phyloP scores from a whole-genome alignment of 805 yeast genomes.

The Kazachstania taianensis region DNA sequence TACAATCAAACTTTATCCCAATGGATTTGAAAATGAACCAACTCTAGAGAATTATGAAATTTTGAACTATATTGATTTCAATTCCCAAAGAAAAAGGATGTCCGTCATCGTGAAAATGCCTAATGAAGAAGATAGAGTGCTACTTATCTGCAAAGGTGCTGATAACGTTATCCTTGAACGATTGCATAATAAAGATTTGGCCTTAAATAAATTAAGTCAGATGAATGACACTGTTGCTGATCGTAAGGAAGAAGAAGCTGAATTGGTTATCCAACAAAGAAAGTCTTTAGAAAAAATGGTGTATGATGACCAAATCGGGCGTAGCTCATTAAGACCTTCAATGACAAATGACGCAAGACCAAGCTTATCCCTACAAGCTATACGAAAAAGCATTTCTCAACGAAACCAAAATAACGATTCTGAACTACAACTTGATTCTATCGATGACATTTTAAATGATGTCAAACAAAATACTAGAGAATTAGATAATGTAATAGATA shows the following conservation, averaged over 20 bases:
- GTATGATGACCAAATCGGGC: conserved; percentile 16
- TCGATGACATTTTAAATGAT: conserved; percentile 40
- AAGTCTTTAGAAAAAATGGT: conserved; percentile 34
- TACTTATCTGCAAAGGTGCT: conserved; percentile 89
- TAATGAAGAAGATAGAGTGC: conserved; percentile 46
- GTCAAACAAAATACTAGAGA: conserved; percentile 40
- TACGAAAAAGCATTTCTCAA: conserved; percentile 23
- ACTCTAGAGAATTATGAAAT: conserved; percentile 60
- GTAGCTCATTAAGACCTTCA: conserved; percentile 28
- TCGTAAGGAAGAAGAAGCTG: conserved; percentile 73
- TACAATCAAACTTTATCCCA: conserved; percentile 68
- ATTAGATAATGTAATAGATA: conserved; percentile 41
- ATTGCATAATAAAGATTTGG: conserved; percentile 48
- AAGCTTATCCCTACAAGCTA: conserved; percentile 25
- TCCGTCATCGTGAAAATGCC: conserved; percentile 76
- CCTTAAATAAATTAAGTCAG: conserved; percentile 54
- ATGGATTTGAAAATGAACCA: conserved; percentile 63
- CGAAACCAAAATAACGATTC: conserved; percentile 11
- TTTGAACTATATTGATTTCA: conserved; percentile 74
- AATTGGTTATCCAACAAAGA: conserved; percentile 50
- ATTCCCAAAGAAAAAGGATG: conserved; percentile 88
- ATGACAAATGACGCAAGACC: conserved; percentile 19
- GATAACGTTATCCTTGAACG: conserved; percentile 81
- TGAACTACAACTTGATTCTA: conserved; percentile 31
- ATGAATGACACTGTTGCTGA: conserved; percentile 45